These are phyloP conservation scores for Aspergillus puulaauensis DNA, from an alignment of 2,329 filamentous ascomycete species.

Conservation along the genomic window DNA sequence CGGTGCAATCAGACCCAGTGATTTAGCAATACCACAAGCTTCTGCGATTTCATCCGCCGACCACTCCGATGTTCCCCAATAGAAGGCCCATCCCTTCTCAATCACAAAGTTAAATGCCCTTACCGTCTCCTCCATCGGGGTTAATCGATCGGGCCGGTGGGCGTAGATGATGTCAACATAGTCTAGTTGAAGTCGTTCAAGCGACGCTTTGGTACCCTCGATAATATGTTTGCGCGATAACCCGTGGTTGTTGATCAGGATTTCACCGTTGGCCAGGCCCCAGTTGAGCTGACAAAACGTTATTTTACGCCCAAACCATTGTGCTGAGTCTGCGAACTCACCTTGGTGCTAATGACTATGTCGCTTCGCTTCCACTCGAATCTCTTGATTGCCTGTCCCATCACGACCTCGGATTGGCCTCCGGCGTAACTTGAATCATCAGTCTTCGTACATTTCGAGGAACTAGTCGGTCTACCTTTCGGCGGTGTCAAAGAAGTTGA, in stretches of 20 bases:
- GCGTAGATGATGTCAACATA: conserved; percentile 73
- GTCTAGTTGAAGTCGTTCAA: conserved; percentile 61
- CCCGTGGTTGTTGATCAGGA: conserved; percentile 65
- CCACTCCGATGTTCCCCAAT: conserved; percentile 73
- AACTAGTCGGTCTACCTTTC: conserved; percentile 40
- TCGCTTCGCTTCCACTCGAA: conserved; percentile 60
- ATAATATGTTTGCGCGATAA: conserved; percentile 69
- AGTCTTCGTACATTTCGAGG: not conserved
- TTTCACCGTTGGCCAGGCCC: conserved; percentile 60
- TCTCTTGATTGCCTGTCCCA: conserved; percentile 57
- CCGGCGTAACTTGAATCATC: conserved; percentile 36
- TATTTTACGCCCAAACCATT: not conserved
- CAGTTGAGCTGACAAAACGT: conserved; percentile 56
- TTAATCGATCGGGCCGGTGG: conserved; percentile 65
- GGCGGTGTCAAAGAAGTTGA: conserved; percentile 61
- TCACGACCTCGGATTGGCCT: conserved; percentile 54
- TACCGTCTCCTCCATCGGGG: conserved; percentile 71
- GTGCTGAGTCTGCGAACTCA: not conserved
- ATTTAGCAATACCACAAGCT: conserved; percentile 62
- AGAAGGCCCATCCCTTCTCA: conserved; percentile 66
- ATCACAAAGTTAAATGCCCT: conserved; percentile 72
- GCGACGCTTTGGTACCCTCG: conserved; percentile 61
- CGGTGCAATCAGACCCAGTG: conserved; percentile 58
- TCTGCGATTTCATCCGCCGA: conserved; percentile 65
- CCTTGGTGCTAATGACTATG: conserved; percentile 38